Evolutionary conservation across 2,329 filamentous ascomycete species (phyloP).

Genomic region (Madurella fahalii): DNA sequence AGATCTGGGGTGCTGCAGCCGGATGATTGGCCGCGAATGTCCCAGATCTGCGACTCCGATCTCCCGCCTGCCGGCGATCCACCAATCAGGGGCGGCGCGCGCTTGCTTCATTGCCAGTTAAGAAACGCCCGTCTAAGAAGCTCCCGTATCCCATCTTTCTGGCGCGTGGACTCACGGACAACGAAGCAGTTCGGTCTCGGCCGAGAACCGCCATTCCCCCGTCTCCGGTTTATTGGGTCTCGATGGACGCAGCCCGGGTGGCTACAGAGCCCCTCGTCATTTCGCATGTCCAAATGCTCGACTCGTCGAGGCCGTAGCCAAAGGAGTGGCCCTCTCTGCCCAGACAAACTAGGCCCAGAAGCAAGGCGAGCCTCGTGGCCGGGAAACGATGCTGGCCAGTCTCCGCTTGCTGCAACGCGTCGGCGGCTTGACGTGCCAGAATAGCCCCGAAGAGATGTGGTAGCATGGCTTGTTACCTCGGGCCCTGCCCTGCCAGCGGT

Average conservation of each 20-base stretch:
- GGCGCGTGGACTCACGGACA: conserved; percentile 7
- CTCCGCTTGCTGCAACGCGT: too few relatives aligned
- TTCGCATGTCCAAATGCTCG: not conserved
- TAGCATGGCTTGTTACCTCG: too few relatives aligned
- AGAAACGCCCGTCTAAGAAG: not conserved
- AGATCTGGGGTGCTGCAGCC: not conserved
- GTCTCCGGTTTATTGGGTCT: conserved; percentile 4
- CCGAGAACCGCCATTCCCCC: not conserved
- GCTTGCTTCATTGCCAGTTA: conserved; percentile 6
- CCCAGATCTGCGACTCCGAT: not conserved
- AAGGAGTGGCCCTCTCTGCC: too few relatives aligned
- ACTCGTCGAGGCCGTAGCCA: too few relatives aligned
- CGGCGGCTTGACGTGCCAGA: too few relatives aligned
- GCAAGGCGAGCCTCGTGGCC: not conserved
- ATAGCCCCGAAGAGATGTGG: too few relatives aligned
- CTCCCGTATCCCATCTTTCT: not conserved
- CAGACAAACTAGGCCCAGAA: too few relatives aligned
- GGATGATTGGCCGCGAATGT: conserved; percentile 6
- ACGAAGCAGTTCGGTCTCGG: not conserved
- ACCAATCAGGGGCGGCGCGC: conserved; percentile 12
- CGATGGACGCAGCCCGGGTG: conserved; percentile 1
- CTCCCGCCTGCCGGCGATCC: not conserved
- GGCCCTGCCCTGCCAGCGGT: too few relatives aligned
- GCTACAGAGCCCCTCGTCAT: conserved; percentile 8
- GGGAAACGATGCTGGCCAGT: not conserved